Evolutionary conservation across 176 grass and related monocot species (phyloP).

Genomic region (Alloteropsis semialata): DNA sequence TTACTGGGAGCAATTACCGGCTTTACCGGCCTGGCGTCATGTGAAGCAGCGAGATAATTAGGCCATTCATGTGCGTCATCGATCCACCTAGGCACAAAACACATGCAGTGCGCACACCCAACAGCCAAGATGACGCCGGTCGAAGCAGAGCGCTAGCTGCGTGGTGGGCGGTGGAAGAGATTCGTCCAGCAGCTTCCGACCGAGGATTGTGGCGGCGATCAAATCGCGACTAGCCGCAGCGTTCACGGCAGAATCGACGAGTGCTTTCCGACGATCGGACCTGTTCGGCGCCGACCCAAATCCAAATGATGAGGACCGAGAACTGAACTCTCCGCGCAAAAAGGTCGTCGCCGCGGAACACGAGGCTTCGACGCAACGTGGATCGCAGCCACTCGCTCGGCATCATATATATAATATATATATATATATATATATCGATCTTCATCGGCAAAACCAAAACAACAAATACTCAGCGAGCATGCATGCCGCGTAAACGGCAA

Average conservation of each 20-base stretch:
- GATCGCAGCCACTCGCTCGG: not conserved
- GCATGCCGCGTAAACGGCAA: not conserved
- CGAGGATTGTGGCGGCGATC: not conserved
- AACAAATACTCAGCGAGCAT: too few relatives aligned
- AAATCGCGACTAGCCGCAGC: not conserved
- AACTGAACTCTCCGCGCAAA: not conserved
- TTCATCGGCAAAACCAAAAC: too few relatives aligned
- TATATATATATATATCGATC: too few relatives aligned
- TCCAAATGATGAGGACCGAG: not conserved
- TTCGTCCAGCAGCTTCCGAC: not conserved
- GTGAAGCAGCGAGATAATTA: not conserved
- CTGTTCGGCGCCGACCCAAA: not conserved
- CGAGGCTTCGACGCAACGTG: not conserved
- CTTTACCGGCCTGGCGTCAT: not conserved
- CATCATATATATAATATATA: too few relatives aligned
- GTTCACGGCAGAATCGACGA: not conserved
- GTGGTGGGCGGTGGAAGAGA: not conserved
- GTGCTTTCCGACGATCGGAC: not conserved
- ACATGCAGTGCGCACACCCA: not conserved
- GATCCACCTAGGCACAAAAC: not conserved
- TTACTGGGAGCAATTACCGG: not conserved
- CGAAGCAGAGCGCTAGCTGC: too few relatives aligned
- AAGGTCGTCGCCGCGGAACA: not conserved
- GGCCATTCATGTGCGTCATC: not conserved
- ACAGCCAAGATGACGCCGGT: too few relatives aligned